phyloP scores from a whole-genome alignment of 768 basidiomycete genomes.

The Ephemerocybe angulata region DNA sequence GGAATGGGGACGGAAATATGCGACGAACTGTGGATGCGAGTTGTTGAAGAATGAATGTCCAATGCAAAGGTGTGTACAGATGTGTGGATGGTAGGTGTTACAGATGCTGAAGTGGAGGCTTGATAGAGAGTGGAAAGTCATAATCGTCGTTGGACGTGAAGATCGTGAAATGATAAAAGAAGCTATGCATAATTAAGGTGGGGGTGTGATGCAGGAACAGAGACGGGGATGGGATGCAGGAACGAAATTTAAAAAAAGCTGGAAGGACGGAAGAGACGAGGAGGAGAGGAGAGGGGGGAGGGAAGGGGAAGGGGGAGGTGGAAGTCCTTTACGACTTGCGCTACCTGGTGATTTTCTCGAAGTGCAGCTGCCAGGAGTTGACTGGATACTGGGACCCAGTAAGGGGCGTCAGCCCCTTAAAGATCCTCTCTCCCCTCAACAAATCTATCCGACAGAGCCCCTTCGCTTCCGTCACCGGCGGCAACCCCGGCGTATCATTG shows the following conservation, averaged over 20 bases:
- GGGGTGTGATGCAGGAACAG: not conserved
- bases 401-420: constrained; percentile 43
- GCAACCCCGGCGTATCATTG: constrained; percentile 36
- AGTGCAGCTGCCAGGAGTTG: not conserved
- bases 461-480: constrained; percentile 37
- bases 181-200: not conserved
- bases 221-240: not conserved
- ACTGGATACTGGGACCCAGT: not conserved
- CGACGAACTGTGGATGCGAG: no score
- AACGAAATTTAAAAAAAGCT: no score
- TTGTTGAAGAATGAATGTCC: no score
- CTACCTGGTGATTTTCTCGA: not conserved
- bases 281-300: not conserved
- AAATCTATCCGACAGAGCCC: constrained; percentile 58
- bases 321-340: not conserved
- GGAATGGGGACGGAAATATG: not conserved
- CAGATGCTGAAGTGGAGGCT: no score
- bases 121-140: no score
- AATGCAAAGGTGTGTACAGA: no score
- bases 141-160: no score
- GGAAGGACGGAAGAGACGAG: no score
- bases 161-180: no score
- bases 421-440: constrained; percentile 48
- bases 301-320: not conserved
- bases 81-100: no score